Evolutionary conservation across 108 stramenopile species (phyloP).

Genomic region (Skeletonema potamos): DNA sequence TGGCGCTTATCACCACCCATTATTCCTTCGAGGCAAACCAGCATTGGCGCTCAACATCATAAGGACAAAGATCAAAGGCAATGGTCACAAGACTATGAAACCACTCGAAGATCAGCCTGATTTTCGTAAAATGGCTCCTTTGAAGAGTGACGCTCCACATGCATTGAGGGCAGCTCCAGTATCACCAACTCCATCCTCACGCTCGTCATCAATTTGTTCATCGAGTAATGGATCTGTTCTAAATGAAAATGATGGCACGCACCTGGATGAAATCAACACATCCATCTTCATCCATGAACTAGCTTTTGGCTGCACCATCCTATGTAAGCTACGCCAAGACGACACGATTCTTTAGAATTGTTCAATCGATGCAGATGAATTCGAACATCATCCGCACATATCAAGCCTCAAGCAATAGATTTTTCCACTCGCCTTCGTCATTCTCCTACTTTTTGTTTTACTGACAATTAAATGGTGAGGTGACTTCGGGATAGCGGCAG

Average conservation of each 20-base stretch:
- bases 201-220: not conserved
- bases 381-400: not conserved
- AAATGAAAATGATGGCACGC: not conserved
- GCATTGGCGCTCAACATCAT: conserved; percentile 49
- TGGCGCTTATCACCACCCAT: conserved; percentile 60
- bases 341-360: not conserved
- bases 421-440: not conserved
- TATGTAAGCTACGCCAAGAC: conserved; percentile 40
- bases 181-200: not conserved
- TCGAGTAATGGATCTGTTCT: not conserved
- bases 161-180: not conserved
- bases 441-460: not conserved
- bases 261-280: conserved; percentile 15
- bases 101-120: conserved; percentile 58
- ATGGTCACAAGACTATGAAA: conserved; percentile 56
- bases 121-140: conserved; percentile 63
- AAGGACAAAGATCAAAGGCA: conserved; percentile 79
- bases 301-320: conserved; percentile 37
- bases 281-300: conserved; percentile 44
- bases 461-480: not conserved
- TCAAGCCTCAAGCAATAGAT: not conserved
- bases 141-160: conserved; percentile 3
- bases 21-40: conserved; percentile 64
- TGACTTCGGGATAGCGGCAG: not conserved
- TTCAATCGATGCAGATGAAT: not conserved